Evolutionary conservation across 1,284 basidiomycete species (phyloP).

Genomic region (Apiotrichum gracile): DNA sequence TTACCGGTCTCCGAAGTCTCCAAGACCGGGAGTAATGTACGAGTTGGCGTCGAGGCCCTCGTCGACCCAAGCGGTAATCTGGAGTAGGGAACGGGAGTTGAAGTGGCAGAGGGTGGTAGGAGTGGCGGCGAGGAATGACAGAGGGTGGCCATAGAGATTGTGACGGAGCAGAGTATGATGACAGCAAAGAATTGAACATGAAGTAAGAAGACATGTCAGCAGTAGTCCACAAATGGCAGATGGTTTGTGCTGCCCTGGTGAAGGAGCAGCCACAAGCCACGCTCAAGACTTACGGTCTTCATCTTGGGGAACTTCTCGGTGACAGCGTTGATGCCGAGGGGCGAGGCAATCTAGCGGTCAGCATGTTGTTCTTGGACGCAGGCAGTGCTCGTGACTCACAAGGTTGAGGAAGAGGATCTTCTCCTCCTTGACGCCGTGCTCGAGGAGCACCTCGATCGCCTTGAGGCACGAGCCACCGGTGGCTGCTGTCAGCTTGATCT

Average conservation of each 20-base stretch:
- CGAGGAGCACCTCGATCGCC: conserved; percentile 87
- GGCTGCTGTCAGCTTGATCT: conserved; percentile 51
- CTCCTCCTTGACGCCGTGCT: conserved; percentile 71
- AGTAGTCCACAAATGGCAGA: neutral
- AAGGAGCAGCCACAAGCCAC: neutral
- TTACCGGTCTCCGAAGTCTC: conserved; percentile 80
- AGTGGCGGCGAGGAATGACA: too few relatives aligned
- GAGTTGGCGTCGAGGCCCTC: conserved; percentile 72
- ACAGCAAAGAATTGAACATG: neutral
- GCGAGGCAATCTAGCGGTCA: conserved; percentile 69
- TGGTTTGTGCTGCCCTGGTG: too few relatives aligned
- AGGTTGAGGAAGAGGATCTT: conserved; percentile 96
- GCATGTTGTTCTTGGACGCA: neutral
- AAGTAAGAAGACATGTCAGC: neutral
- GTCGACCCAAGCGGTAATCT: conserved; percentile 96
- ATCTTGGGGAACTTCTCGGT: conserved; percentile 71
- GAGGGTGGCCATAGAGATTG: too few relatives aligned
- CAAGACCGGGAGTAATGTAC: conserved; percentile 71
- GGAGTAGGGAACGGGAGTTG: neutral
- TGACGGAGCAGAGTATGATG: neutral
- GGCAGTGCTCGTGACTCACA: conserved; percentile 50
- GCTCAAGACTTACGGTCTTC: conserved; percentile 74
- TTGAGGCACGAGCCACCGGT: conserved; percentile 98
- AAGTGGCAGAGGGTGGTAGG: too few relatives aligned
- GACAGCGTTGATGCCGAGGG: conserved; percentile 83